Conservation (phyloP, 2,329 filamentous ascomycete genomes). For the Graphilbum fragrans region DNA sequence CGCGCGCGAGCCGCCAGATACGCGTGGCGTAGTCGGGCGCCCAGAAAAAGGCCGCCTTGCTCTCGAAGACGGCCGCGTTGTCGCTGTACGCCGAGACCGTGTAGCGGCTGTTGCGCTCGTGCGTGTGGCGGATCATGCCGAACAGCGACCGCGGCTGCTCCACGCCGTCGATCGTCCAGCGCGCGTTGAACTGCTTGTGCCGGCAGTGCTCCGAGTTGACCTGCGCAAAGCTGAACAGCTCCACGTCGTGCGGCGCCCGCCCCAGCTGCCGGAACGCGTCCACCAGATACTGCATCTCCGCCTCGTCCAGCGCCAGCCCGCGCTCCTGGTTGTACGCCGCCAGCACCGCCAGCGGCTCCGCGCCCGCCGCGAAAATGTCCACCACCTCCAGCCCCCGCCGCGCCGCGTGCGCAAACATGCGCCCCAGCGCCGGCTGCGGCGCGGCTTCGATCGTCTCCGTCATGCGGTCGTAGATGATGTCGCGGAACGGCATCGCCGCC, state of each 20-base stretch:
- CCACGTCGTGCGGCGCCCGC: slow-evolving; percentile 70
- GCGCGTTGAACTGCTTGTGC: slow-evolving; percentile 89
- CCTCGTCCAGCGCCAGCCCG: slow-evolving; percentile 75
- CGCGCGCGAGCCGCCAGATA: slow-evolving; percentile 77
- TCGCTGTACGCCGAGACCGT: slow-evolving; percentile 97
- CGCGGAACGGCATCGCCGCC: slow-evolving; percentile 38
- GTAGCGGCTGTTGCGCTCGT: slow-evolving; percentile 65
- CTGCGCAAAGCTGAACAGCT: slow-evolving; percentile 98
- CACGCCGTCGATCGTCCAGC: slow-evolving; percentile 86
- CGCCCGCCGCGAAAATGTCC: slow-evolving; percentile 46
- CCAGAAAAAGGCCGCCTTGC: slow-evolving; percentile 65
- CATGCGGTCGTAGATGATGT: slow-evolving; percentile 86
- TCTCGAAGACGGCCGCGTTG: slow-evolving; percentile 86
- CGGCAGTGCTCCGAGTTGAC: slow-evolving; percentile 93
- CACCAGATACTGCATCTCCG: slow-evolving; percentile 91
- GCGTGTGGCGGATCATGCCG: slow-evolving; percentile 92
- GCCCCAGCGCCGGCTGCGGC: slow-evolving; percentile 44
- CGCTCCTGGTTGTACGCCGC: slow-evolving; percentile 73
- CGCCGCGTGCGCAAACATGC: slow-evolving; percentile 65
- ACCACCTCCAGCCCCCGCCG: slow-evolving; percentile 59
- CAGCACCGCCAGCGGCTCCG: slow-evolving; percentile 58
- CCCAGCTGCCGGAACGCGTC: slow-evolving; percentile 61
- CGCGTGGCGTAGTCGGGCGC: slow-evolving; percentile 77
- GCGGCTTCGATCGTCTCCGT: slow-evolving; percentile 63
- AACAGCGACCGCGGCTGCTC: slow-evolving; percentile 74